Percentiles rank a stretch among this genome's conserved stretches.
Evolutionary conservation across 2,329 filamentous ascomycete genomes (phyloP).

Genomic region (Sarocladiaceae sp.): DNA sequence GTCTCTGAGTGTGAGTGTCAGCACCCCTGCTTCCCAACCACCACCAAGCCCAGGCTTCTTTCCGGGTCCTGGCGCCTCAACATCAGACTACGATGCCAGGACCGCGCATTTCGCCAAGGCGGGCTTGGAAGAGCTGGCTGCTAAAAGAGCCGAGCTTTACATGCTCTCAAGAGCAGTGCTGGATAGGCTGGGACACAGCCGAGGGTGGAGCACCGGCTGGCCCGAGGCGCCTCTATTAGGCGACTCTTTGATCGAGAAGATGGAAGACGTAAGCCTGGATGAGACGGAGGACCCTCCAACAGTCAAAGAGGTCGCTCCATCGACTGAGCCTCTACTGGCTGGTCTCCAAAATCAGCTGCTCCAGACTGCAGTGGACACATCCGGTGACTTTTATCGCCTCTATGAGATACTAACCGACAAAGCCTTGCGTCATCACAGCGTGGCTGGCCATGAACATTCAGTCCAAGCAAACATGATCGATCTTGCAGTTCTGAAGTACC

Average conservation of each 20-base stretch:
- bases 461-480: constrained; percentile 75
- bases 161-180: constrained; percentile 74
- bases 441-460: constrained; percentile 72
- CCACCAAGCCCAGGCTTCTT: constrained; percentile 47
- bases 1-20: constrained; percentile 45
- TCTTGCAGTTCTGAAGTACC: constrained; percentile 76
- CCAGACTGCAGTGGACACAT: constrained; percentile 52
- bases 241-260: constrained; percentile 35
- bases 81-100: constrained; percentile 31
- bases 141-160: constrained; percentile 75
- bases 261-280: constrained; percentile 54
- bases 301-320: constrained; percentile 10
- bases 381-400: constrained; percentile 57
- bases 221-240: constrained; percentile 47
- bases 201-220: constrained; percentile 76
- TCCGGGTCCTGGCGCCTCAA: constrained; percentile 36
- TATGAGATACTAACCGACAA: constrained; percentile 78
- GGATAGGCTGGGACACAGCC: constrained; percentile 63
- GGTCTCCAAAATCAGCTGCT: constrained; percentile 44
- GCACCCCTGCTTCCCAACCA: constrained; percentile 24
- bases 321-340: constrained; percentile 18
- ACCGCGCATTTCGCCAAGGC: constrained; percentile 47
- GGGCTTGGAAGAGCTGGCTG: constrained; percentile 76
- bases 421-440: constrained; percentile 73
- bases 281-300: constrained; percentile 27